These are phyloP conservation scores for Starmerella tilneyi DNA, from an alignment of 805 yeast genomes.

Conservation along the genomic window DNA sequence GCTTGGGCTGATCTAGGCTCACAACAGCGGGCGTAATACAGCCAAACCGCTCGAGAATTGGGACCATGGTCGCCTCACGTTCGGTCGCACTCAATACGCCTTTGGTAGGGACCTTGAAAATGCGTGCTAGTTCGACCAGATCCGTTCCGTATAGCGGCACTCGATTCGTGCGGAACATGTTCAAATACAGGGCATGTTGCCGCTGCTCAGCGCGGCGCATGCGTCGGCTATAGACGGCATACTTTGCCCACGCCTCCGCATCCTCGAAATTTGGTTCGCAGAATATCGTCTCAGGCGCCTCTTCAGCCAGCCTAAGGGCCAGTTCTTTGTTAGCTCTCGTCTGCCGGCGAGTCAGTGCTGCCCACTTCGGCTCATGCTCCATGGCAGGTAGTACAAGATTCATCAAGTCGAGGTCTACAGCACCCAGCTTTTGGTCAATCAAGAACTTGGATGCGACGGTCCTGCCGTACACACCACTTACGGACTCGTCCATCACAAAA, in stretches of 20 bases:
- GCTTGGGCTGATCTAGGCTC: slow-evolving; percentile 48
- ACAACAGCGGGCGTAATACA: slow-evolving; percentile 84
- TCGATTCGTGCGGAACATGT: slow-evolving; percentile 52
- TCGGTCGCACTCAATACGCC: slow-evolving; percentile 27
- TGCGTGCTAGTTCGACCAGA: slow-evolving; percentile 33
- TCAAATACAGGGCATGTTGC: slow-evolving; percentile 50
- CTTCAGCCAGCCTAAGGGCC: slow-evolving; percentile 10
- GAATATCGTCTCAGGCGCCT: slow-evolving; percentile 15
- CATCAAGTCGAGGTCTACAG: slow-evolving; percentile 36
- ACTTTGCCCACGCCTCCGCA: slow-evolving; percentile 48
- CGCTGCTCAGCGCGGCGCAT: slow-evolving; percentile 43
- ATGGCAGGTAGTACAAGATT: slow-evolving; percentile 48
- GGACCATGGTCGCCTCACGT: slow-evolving; percentile 35
- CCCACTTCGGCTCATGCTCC: slow-evolving; percentile 31
- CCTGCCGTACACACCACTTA: slow-evolving; percentile 39
- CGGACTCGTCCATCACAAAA: slow-evolving; percentile 60
- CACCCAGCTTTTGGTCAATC: slow-evolving; percentile 6
- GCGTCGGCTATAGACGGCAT: slow-evolving; percentile 44
- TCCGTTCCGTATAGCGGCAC: slow-evolving; percentile 62
- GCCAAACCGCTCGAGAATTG: slow-evolving; percentile 60
- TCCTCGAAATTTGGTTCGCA: slow-evolving; percentile 28
- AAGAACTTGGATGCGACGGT: slow-evolving; percentile 13
- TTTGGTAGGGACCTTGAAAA: slow-evolving; percentile 12
- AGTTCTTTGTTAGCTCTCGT: slow-evolving; percentile 10
- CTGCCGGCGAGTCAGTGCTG: slow-evolving; percentile 10